phyloP scores from a whole-genome alignment of 2,329 filamentous ascomycete species.

The Herpotrichia juniperi region DNA sequence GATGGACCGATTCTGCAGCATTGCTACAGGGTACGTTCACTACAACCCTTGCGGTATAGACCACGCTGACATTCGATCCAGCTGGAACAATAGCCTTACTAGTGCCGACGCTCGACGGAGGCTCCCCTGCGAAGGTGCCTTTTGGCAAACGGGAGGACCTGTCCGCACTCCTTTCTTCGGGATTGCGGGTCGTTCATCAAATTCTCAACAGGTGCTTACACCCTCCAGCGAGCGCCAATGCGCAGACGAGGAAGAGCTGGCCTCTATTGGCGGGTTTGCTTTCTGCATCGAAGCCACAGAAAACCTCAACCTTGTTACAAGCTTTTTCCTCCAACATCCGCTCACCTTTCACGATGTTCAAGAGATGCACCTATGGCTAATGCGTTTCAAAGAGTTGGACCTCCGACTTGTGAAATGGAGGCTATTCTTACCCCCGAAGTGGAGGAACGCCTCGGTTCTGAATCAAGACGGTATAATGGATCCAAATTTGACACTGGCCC shows the following conservation, averaged over 20 bases:
- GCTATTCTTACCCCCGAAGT: slow-evolving; percentile 10
- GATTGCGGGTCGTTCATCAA: slow-evolving; percentile 40
- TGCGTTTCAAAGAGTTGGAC: slow-evolving; percentile 39
- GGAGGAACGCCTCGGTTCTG: slow-evolving; percentile 37
- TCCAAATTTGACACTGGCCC: slow-evolving; percentile 34
- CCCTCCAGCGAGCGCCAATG: background rate
- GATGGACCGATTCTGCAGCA: slow-evolving; percentile 46
- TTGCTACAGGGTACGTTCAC: slow-evolving; percentile 31
- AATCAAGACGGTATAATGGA: slow-evolving; percentile 44
- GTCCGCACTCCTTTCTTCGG: slow-evolving; percentile 49
- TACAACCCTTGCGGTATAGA: no score
- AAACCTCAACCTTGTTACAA: slow-evolving; percentile 40
- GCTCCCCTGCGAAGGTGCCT: slow-evolving; percentile 41
- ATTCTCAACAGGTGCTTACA: slow-evolving; percentile 14
- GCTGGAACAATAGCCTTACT: slow-evolving; percentile 43
- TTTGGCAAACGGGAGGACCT: slow-evolving; percentile 36
- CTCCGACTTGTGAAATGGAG: slow-evolving; percentile 32
- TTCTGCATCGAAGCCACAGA: slow-evolving; percentile 42
- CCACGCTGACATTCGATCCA: no score
- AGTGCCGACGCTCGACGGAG: slow-evolving; percentile 42
- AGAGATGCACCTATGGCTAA: slow-evolving; percentile 42
- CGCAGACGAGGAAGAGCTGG: background rate
- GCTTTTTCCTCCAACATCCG: slow-evolving; percentile 44
- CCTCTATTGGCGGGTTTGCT: slow-evolving; percentile 39
- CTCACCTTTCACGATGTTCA: slow-evolving; percentile 32